Conservation (phyloP, 169 alveolate genomes). For the Theileria sp. region DNA sequence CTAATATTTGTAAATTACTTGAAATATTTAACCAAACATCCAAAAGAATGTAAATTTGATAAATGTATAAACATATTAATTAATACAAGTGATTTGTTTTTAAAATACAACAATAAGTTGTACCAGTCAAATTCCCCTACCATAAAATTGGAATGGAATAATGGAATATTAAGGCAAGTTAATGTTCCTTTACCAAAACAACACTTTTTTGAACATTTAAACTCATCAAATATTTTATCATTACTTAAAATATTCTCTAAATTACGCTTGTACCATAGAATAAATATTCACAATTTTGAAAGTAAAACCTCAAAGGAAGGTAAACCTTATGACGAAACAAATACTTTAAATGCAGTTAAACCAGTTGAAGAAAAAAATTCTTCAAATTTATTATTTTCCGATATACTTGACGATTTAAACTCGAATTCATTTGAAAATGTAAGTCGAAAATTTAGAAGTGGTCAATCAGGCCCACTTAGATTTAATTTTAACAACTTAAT, state of each 20-base stretch:
- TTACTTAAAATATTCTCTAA: slow-evolving; percentile 29
- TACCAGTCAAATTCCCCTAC: neutral
- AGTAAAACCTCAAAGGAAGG: neutral
- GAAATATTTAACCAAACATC: slow-evolving; percentile 34
- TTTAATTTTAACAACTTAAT: slow-evolving; percentile 14
- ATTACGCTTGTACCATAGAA: slow-evolving; percentile 34
- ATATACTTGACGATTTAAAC: neutral
- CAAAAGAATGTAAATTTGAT: slow-evolving; percentile 25
- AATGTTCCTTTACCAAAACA: neutral
- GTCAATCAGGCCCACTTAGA: slow-evolving; percentile 47
- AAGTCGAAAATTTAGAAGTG: neutral
- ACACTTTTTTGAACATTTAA: neutral
- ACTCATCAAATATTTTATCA: slow-evolving; percentile 17
- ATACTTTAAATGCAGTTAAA: neutral
- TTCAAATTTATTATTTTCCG: neutral
- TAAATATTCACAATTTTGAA: neutral
- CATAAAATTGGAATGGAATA: slow-evolving; percentile 23
- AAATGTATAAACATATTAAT: slow-evolving; percentile 39
- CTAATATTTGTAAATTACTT: slow-evolving; percentile 29
- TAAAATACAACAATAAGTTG: slow-evolving; percentile 16
- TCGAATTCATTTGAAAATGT: slow-evolving; percentile 4
- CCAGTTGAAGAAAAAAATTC: neutral
- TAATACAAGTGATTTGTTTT: slow-evolving; percentile 18
- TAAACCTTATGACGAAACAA: neutral
- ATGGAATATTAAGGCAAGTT: slow-evolving; percentile 6